Conservation (phyloP, 257 asterid genomes). For the Solanum sparsipilum region DNA sequence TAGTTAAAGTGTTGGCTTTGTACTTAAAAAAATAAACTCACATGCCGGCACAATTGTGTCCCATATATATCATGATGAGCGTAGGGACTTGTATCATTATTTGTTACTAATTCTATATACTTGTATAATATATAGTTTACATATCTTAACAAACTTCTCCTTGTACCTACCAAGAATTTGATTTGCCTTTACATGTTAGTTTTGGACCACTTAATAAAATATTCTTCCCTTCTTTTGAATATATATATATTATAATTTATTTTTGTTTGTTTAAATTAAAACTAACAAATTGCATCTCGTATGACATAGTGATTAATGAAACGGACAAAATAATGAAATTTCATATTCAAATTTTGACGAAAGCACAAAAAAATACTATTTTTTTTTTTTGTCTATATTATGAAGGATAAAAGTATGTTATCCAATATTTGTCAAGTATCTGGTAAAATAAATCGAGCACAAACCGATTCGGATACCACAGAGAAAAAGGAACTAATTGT, state of each 20-base stretch:
- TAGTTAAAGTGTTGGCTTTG: not conserved
- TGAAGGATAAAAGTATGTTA: not conserved
- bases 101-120: not conserved
- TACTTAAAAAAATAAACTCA: not conserved
- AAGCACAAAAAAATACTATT: too few species aligned
- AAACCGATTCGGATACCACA: not conserved
- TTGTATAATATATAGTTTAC: not conserved
- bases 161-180: constrained; percentile 9
- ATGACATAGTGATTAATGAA: not conserved
- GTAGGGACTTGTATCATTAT: constrained; percentile 15
- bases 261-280: not conserved
- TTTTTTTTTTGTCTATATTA: not conserved
- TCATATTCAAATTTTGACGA: not conserved
- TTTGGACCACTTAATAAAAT: not conserved
- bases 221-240: not conserved
- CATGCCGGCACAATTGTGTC: constrained; percentile 44
- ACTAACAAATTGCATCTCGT: not conserved
- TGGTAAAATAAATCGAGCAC: not conserved
- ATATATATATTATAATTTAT: not conserved
- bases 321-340: not conserved
- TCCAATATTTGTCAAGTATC: not conserved
- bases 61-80: constrained; percentile 35
- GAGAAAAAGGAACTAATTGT: not conserved
- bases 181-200: not conserved
- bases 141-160: constrained; percentile 2